Evolutionary conservation across 2,329 filamentous ascomycete species (phyloP).

Genomic region (Aurifilum marmelostoma): DNA sequence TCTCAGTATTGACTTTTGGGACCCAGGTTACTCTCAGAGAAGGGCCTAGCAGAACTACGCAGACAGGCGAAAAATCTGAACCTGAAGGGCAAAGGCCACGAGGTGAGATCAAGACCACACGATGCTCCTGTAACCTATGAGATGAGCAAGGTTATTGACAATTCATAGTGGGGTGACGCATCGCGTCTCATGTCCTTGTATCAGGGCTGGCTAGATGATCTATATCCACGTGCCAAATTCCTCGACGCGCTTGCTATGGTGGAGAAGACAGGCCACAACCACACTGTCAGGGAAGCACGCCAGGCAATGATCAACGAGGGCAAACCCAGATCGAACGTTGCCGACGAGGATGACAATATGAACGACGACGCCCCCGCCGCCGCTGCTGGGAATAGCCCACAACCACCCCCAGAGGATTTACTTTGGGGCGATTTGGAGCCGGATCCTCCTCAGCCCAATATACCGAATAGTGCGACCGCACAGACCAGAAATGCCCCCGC

Average conservation of each 20-base stretch:
- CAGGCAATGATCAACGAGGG: slow-evolving; percentile 83
- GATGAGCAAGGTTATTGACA: neutral
- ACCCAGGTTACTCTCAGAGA: slow-evolving; percentile 74
- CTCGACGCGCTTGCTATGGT: slow-evolving; percentile 87
- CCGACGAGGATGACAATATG: slow-evolving; percentile 39
- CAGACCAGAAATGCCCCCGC: neutral
- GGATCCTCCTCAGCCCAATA: too few relatives aligned
- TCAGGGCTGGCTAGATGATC: slow-evolving; percentile 93
- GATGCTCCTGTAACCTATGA: neutral
- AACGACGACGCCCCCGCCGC: slow-evolving; percentile 35
- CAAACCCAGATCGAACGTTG: slow-evolving; percentile 51
- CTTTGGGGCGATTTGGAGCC: neutral
- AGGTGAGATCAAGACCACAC: slow-evolving; percentile 55
- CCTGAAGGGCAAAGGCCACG: slow-evolving; percentile 92
- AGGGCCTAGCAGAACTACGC: slow-evolving; percentile 82
- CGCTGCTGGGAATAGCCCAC: neutral
- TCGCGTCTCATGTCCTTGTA: slow-evolving; percentile 84
- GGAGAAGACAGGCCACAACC: slow-evolving; percentile 90
- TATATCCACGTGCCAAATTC: slow-evolving; percentile 94
- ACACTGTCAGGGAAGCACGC: slow-evolving; percentile 72
- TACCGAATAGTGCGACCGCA: neutral
- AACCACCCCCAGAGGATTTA: neutral
- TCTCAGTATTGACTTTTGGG: slow-evolving; percentile 27
- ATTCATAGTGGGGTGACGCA: slow-evolving; percentile 76
- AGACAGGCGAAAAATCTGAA: slow-evolving; percentile 71